Evolutionary conservation across 306 rosid genomes (phyloP), one percentile per base, ranked within the genome.

Genomic region (Glycine latifolia): DNA sequence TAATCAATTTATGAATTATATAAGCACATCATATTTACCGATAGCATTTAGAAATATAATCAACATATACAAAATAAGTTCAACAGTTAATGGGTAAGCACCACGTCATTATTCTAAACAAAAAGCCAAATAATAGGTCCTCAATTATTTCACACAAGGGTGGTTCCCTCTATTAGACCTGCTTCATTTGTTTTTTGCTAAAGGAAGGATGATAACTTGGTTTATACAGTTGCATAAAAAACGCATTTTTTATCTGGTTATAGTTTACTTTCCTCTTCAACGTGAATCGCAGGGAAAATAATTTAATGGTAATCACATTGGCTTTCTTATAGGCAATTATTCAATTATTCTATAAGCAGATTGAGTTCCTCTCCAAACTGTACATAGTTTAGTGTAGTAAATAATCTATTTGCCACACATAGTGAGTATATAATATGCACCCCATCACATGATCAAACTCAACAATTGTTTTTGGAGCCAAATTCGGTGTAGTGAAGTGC

Each of bases 71-170:
- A 14, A 75, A 73, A 47, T 20, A 20, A 62, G 71, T 47, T 61
- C 3, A 76, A 59, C 31, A 31, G 31, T 47, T 61, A 46, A 61
- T 2, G 70, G 56, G 31, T 66, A 43, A 76, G 71, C 71, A 14
- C 33, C 5, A 13, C 44, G 44, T 13, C 56, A 31, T 47, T 76
- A 61, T 12, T 49, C 7, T 5, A 63, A 46, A 50, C 52, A 37
- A 49, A 47, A 31, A 15, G 71, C 35, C 31, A 59, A 50, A 39
- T 46, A 44, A 75, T 20, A 26, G 31, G 58, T 13, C 58, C 52
- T 59, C 59, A 75, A 77, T 77, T 77, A 63, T 77, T 77, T 48
- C 7, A 31, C 15, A 75, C 58, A 61, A 76, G 60, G 15, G 62
- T 60, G 71, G 26, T 76, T 76, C 47, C 35, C 48, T 49, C 43